These are phyloP conservation scores for Hypoxylon subgilvum DNA, from an alignment of 495 filamentous ascomycete genomes.

Conservation along the genomic window DNA sequence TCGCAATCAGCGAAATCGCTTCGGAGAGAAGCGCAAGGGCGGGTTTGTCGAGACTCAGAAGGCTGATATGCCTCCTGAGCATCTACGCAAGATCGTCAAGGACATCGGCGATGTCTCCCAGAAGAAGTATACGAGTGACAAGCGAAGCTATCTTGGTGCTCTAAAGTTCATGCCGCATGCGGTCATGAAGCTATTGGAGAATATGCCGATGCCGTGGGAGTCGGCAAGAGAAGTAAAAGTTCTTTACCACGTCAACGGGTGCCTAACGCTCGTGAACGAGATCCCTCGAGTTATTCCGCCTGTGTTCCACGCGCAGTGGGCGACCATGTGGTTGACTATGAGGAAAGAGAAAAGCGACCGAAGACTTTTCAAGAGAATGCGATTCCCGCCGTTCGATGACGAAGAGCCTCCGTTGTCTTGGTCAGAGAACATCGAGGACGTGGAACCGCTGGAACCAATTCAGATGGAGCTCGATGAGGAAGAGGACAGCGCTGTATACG, in stretches of 20 bases:
- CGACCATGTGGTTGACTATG: conserved; percentile 99
- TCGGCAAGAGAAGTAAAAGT: conserved; percentile 94
- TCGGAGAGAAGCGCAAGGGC: conserved; percentile 94
- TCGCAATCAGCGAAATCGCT: conserved; percentile 87
- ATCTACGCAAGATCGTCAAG: conserved; percentile 96
- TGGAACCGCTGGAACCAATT: conserved; percentile 96
- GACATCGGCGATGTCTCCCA: conserved; percentile 99
- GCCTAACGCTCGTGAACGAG: conserved; percentile 96
- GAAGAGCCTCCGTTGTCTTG: conserved; percentile 97
- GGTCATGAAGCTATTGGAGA: conserved; percentile 97
- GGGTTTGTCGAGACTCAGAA: conserved; percentile 98
- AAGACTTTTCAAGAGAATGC: conserved; percentile 97
- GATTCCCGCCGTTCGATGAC: conserved; percentile 98
- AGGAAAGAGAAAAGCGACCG: conserved; percentile 96
- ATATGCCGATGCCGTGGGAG: conserved; percentile 99
- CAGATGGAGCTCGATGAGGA: conserved; percentile 98
- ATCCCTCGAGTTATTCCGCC: conserved; percentile 96
- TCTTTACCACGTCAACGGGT: conserved; percentile 97
- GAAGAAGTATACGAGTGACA: conserved; percentile 99
- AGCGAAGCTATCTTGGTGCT: conserved; percentile 95
- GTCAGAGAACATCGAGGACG: conserved; percentile 98
- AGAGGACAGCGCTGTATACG: conserved; percentile 89
- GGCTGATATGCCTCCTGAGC: conserved; percentile 97
- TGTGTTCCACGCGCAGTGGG: conserved; percentile 98
- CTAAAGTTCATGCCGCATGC: conserved; percentile 99